Percentiles rank a stretch among this genome's conserved stretches.
Evolutionary conservation across 805 yeast species (phyloP).

Genomic region (Wickerhamiella galacta): DNA sequence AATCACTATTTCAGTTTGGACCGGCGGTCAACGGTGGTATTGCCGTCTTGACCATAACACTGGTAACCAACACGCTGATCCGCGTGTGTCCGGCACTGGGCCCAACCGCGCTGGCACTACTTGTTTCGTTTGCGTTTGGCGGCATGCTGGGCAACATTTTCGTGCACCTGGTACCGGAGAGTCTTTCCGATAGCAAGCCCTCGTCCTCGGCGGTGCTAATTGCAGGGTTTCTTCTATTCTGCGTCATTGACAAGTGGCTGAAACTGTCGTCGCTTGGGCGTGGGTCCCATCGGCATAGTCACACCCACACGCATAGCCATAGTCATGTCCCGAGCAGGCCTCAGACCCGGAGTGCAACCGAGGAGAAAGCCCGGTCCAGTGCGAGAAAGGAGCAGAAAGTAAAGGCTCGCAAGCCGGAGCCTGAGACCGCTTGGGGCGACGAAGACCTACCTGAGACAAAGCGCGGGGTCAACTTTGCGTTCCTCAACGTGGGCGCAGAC

Average conservation of each 20-base stretch:
- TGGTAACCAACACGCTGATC: constrained; percentile 44
- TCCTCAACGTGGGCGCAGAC: constrained; percentile 51
- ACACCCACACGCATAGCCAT: constrained; percentile 22
- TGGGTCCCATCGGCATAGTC: constrained; percentile 32
- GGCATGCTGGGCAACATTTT: constrained; percentile 63
- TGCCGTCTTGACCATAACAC: constrained; percentile 47
- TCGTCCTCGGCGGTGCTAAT: constrained; percentile 39
- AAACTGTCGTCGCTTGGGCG: constrained; percentile 27
- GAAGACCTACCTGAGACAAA: constrained; percentile 9
- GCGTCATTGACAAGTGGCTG: constrained; percentile 44
- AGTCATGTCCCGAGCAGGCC: constrained; percentile 5
- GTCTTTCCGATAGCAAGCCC: constrained; percentile 34
- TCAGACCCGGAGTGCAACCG: too few relatives aligned
- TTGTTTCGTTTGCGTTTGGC: constrained; percentile 63
- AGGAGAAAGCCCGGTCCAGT: too few relatives aligned
- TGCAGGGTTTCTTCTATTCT: constrained; percentile 41
- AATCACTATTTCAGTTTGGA: constrained; percentile 25
- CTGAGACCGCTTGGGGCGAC: constrained; percentile 11
- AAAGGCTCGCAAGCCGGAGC: background rate
- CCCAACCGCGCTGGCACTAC: constrained; percentile 32
- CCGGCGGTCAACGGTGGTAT: constrained; percentile 46
- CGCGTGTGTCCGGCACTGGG: constrained; percentile 36
- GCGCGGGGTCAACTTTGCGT: constrained; percentile 30
- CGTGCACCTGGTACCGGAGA: constrained; percentile 48
- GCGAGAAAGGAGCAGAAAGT: background rate